Conservation (phyloP, 805 yeast genomes). For the Metschnikowia kofuensis region DNA sequence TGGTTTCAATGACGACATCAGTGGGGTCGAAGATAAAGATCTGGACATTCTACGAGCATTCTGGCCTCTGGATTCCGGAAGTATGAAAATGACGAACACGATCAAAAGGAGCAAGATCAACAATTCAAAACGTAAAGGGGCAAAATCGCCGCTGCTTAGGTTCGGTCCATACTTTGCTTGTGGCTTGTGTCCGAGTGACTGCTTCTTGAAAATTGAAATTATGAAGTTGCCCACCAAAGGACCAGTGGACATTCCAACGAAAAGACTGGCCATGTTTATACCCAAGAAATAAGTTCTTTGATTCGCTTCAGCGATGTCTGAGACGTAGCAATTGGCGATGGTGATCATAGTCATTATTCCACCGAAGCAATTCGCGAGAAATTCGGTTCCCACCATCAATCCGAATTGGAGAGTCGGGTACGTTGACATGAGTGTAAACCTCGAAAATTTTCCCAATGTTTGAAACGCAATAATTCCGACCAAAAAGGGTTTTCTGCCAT, state of each 20-base stretch:
- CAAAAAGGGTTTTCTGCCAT: constrained; percentile 34
- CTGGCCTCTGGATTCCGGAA: constrained; percentile 65
- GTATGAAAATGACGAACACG: constrained; percentile 27
- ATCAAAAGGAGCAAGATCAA: constrained; percentile 32
- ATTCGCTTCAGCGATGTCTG: constrained; percentile 67
- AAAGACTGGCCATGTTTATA: constrained; percentile 54
- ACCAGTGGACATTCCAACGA: constrained; percentile 60
- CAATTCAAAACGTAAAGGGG: constrained; percentile 32
- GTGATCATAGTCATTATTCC: constrained; percentile 55
- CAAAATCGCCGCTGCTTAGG: constrained; percentile 26
- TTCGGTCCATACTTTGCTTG: constrained; percentile 8
- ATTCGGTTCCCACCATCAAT: constrained; percentile 41
- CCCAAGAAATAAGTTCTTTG: constrained; percentile 60
- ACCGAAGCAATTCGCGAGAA: constrained; percentile 58
- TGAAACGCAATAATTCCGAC: constrained; percentile 17
- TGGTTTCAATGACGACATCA: constrained; percentile 6
- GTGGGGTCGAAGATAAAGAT: constrained; percentile 26
- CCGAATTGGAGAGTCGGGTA: constrained; percentile 29
- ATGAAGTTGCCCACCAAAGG: constrained; percentile 49
- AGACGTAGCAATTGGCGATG: constrained; percentile 62
- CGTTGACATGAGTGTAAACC: constrained; percentile 25
- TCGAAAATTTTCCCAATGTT: constrained; percentile 22
- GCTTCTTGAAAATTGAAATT: constrained; percentile 6
- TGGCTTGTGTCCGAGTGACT: not conserved
- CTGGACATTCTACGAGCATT: constrained; percentile 54